Base-by-base conservation (phyloP, 1,284 basidiomycete species). In the Ustilago sp. region DNA sequence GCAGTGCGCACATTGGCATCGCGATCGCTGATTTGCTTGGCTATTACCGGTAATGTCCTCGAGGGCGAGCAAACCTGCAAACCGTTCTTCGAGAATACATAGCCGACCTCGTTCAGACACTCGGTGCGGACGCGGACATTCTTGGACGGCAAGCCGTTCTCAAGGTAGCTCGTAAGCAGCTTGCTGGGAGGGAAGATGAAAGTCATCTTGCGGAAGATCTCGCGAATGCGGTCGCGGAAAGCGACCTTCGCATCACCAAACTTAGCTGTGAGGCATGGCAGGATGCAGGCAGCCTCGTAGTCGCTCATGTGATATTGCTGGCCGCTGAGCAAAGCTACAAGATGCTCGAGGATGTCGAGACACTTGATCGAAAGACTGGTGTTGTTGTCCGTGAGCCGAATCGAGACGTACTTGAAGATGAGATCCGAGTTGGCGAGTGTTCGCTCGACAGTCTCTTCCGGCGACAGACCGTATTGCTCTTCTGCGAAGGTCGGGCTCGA, bases 341-440 rank as follows among this genome's bases (percentile, higher is more conserved):
- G 89, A 32, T 92, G 89, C 74, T 94, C 93, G 31, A 96, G 89
- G 32, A 94, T 90, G 72, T 99, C 97, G 74, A 99, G 88, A 83
- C 94, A 95, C 86, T 93, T 94, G 56, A 93, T 91, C 11, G 92
- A 90, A 31, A 98, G 88, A 83, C 94, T 97, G 7, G 96, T 94
- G 85, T 97, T 96, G 65, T 95, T 93, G 86, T 97, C 94, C 76
- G 96, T 92, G 47, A 93, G 89, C 74, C 94, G 93, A 77, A 99
- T 90, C 1, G 95, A 95, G 19, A 93, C 90, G 81, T 99, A 99
- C 89, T 98, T 98, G 84, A 99, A 88, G 3, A 94, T 90, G 39
- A 99, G 88, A 86, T 99, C 97, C 53, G 94, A 91, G 85, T 96
- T 98, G 36, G 94, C 93, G 34, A 96, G 83, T 65, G 94, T 91